Conservation (phyloP, 2,329 filamentous ascomycete genomes). For the Colletotrichum sp. region DNA sequence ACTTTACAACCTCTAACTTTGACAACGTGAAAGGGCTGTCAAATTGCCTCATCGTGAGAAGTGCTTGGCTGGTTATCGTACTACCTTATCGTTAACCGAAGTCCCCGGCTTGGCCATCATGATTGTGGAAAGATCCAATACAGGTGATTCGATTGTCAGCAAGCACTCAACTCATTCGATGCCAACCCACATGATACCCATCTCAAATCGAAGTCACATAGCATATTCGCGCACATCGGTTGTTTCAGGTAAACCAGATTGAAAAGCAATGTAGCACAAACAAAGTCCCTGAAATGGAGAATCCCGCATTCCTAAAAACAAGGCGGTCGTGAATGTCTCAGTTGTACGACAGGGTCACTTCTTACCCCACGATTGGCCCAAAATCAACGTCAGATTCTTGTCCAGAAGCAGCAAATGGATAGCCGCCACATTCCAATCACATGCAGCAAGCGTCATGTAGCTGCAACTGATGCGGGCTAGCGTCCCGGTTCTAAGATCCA, state of each 20-base stretch:
- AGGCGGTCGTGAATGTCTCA: neutral
- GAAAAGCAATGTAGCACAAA: neutral
- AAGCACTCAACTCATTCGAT: neutral
- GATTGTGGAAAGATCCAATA: neutral
- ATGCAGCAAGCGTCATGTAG: neutral
- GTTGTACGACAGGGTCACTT: neutral
- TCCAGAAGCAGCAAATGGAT: neutral
- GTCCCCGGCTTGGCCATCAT: accelerated
- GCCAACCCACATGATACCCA: neutral
- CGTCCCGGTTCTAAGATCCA: neutral
- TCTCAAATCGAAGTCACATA: neutral
- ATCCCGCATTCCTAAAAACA: neutral
- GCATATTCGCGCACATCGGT: neutral
- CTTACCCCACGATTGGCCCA: neutral
- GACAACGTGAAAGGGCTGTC: neutral
- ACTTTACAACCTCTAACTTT: neutral
- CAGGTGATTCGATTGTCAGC: neutral
- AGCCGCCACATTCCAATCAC: neutral
- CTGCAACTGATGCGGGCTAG: neutral
- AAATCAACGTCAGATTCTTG: neutral
- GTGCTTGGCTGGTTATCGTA: neutral
- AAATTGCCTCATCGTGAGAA: neutral
- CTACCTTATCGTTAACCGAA: neutral
- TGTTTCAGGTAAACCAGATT: neutral
- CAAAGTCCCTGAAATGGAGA: neutral